phyloP scores from a whole-genome alignment of 225 moss, liverwort and hornwort species.

The Thuidium tamariscinum region DNA sequence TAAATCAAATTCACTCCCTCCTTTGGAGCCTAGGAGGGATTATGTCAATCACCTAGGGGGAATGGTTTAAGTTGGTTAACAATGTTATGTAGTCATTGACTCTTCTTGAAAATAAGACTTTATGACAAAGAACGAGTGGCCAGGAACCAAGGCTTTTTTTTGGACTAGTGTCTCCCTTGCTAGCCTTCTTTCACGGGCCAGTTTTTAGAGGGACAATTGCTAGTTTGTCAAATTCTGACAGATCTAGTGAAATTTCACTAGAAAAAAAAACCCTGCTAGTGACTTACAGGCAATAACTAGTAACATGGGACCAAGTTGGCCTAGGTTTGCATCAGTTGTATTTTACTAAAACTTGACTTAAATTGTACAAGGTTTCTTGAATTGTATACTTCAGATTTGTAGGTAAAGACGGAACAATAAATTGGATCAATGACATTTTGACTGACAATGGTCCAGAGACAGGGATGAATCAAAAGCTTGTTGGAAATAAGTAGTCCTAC shows the following conservation, averaged over 20 bases:
- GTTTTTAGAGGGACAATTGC: too few relatives aligned
- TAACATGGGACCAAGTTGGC: neutral
- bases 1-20: neutral
- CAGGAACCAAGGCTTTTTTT: too few relatives aligned
- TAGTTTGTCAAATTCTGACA: too few relatives aligned
- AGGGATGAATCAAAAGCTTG: neutral
- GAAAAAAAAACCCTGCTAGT: too few relatives aligned
- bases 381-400: neutral
- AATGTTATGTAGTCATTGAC: neutral
- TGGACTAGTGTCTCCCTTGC: too few relatives aligned
- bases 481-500: neutral
- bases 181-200: too few relatives aligned
- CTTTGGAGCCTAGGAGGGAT: rapidly evolving
- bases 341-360: too few relatives aligned
- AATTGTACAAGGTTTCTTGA: neutral
- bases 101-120: neutral
- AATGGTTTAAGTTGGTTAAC: neutral
- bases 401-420: neutral
- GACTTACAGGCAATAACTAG: neutral
- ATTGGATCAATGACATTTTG: neutral
- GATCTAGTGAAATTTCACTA: too few relatives aligned
- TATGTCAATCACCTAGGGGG: neutral
- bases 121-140: neutral
- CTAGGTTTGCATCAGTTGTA: neutral
- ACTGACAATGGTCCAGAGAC: neutral